Evolutionary conservation across 2,329 filamentous ascomycete species (phyloP).

Genomic region (Penicillium vulpinum): DNA sequence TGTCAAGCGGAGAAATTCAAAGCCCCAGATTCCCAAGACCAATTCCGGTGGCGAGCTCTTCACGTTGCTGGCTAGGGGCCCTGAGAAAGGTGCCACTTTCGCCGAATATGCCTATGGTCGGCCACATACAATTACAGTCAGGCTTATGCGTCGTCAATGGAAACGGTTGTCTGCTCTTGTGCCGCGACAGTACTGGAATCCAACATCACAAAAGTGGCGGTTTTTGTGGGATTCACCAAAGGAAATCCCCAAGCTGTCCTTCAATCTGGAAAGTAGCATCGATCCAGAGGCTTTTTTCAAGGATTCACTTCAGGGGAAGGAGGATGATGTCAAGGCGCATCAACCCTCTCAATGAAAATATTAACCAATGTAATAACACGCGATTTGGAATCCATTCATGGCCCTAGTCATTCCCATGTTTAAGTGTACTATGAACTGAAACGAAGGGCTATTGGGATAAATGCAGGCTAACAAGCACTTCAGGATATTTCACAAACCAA

Average conservation of each 20-base stretch:
- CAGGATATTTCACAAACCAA: not conserved
- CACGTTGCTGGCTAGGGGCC: constrained; percentile 37
- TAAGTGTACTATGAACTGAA: not conserved
- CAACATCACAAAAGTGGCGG: constrained; percentile 19
- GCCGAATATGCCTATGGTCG: constrained; percentile 35
- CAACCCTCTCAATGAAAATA: not conserved
- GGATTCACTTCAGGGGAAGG: not conserved
- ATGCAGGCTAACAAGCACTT: not conserved
- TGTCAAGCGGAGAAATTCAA: constrained; percentile 27
- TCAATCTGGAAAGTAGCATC: constrained; percentile 9
- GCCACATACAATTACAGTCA: constrained; percentile 41
- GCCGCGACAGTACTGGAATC: constrained; percentile 31
- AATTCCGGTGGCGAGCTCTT: constrained; percentile 15
- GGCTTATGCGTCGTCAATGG: constrained; percentile 43
- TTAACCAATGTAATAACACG: not conserved
- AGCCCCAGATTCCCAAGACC: not conserved
- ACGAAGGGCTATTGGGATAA: not conserved
- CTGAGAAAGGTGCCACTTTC: constrained; percentile 39
- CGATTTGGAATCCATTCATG: not conserved
- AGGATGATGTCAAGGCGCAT: not conserved
- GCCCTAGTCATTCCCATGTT: not conserved
- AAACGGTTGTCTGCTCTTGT: constrained; percentile 36
- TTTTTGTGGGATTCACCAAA: constrained; percentile 35
- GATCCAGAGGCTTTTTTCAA: constrained; percentile 14
- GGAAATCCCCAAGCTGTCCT: constrained; percentile 11